phyloP scores from a whole-genome alignment of 495 filamentous ascomycete genomes.

The Evernia prunastri region DNA sequence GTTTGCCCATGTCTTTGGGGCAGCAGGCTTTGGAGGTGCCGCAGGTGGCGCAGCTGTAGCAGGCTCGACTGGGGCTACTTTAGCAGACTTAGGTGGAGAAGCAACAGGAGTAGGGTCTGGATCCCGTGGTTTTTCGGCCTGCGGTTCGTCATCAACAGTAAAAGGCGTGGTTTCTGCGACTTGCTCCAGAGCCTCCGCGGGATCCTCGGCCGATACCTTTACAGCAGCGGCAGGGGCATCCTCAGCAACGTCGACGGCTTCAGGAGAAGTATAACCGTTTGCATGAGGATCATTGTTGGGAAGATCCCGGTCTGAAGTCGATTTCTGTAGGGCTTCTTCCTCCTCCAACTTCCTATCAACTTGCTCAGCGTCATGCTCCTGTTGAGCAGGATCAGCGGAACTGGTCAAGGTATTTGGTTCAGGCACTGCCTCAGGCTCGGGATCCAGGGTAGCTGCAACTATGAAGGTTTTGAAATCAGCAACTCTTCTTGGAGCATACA shows the following conservation, averaged over 20 bases:
- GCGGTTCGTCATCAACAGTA: slow-evolving; percentile 43
- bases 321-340: slow-evolving; percentile 34
- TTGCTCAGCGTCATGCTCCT: slow-evolving; percentile 39
- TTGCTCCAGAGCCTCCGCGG: slow-evolving; percentile 17
- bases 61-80: slow-evolving; percentile 50
- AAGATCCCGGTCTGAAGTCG: slow-evolving; percentile 40
- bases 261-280: slow-evolving; percentile 20
- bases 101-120: slow-evolving; percentile 47
- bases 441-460: slow-evolving; percentile 37
- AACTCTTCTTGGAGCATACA: no score
- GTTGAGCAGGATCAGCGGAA: slow-evolving; percentile 33
- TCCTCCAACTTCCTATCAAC: slow-evolving; percentile 55
- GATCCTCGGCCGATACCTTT: slow-evolving; percentile 8
- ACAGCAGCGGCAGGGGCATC: slow-evolving; percentile 23
- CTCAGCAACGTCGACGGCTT: slow-evolving; percentile 26
- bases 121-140: slow-evolving; percentile 47
- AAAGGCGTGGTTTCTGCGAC: slow-evolving; percentile 38
- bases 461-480: no score
- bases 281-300: slow-evolving; percentile 32
- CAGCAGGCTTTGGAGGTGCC: slow-evolving; percentile 37
- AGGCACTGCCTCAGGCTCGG: slow-evolving; percentile 32
- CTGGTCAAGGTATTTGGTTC: slow-evolving; percentile 31
- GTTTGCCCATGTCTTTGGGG: slow-evolving; percentile 85
- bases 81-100: slow-evolving; percentile 43
- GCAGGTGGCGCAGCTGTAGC: slow-evolving; percentile 30